Percentiles rank a stretch among this genome's conserved stretches.
Evolutionary conservation across 2,329 filamentous ascomycete genomes (phyloP).

Genomic region (Fonsecaea pedrosoi): DNA sequence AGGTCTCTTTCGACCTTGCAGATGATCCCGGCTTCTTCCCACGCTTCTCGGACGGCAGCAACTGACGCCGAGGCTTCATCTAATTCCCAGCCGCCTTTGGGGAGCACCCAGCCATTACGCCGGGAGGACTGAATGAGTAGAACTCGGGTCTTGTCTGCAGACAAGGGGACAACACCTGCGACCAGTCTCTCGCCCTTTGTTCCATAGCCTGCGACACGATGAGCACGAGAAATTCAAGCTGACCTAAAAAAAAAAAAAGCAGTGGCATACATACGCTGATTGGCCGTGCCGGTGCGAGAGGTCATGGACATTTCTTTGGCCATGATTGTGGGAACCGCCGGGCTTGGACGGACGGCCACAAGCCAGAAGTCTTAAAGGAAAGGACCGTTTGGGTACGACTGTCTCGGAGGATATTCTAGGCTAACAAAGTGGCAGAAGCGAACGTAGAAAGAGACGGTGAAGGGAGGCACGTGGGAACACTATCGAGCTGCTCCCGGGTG

Average conservation of each 20-base stretch:
- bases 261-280: constrained; percentile 54
- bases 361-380: constrained; percentile 12
- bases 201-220: constrained; percentile 74
- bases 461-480: constrained; percentile 32
- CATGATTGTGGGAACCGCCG: constrained; percentile 24
- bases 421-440: constrained; percentile 19
- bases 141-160: constrained; percentile 82
- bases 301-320: constrained; percentile 48
- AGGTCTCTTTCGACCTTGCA: constrained; percentile 85
- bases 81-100: constrained; percentile 96
- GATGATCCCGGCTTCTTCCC: constrained; percentile 95
- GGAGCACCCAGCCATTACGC: constrained; percentile 92
- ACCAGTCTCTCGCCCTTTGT: constrained; percentile 91
- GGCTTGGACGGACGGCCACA: constrained; percentile 11
- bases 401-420: constrained; percentile 3
- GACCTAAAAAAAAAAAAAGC: constrained; percentile 9
- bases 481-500: constrained; percentile 35
- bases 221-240: constrained; percentile 13
- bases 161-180: constrained; percentile 90
- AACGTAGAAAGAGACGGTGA: constrained; percentile 33
- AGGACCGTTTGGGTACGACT: constrained; percentile 13
- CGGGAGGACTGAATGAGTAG: constrained; percentile 92
- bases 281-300: constrained; percentile 55
- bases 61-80: constrained; percentile 88
- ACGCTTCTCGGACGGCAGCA: constrained; percentile 86